Percentiles rank a stretch among this genome's conserved stretches.
These are phyloP conservation scores for Plenodomus lindquistii DNA, from an alignment of 2,329 filamentous ascomycete genomes.

Conservation along the genomic window DNA sequence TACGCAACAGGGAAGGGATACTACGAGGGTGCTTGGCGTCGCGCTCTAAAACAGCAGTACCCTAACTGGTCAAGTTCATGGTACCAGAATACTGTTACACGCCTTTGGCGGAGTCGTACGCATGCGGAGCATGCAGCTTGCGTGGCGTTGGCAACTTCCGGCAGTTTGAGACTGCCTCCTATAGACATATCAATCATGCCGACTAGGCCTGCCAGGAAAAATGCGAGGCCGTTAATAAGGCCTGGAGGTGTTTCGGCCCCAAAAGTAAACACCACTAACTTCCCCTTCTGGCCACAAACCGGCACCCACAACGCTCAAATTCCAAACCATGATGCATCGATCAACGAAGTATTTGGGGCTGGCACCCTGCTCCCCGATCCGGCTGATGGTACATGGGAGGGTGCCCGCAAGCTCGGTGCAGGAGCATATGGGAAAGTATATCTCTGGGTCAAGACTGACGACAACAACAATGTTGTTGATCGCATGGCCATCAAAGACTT, in stretches of 20 bases:
- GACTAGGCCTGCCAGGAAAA: background rate
- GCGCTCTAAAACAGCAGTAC: background rate
- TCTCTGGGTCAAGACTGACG: background rate
- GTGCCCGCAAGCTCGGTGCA: background rate
- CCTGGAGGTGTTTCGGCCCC: background rate
- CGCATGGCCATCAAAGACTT: background rate
- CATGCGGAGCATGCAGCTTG: background rate
- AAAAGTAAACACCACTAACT: background rate
- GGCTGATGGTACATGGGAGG: background rate
- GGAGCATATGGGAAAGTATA: background rate
- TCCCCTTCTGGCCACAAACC: background rate
- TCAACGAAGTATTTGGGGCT: background rate
- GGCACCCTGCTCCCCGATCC: background rate
- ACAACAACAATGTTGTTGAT: background rate
- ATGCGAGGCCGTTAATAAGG: background rate
- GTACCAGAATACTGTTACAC: background rate
- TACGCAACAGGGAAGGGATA: background rate
- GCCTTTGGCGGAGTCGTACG: background rate
- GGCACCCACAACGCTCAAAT: background rate
- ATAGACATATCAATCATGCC: background rate
- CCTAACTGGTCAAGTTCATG: background rate
- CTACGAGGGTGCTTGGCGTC: background rate
- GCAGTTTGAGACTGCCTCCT: background rate
- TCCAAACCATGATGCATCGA: background rate
- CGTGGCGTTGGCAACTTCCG: background rate